phyloP scores from a whole-genome alignment of 2,329 filamentous ascomycete genomes.

The Calycina herbarum region DNA sequence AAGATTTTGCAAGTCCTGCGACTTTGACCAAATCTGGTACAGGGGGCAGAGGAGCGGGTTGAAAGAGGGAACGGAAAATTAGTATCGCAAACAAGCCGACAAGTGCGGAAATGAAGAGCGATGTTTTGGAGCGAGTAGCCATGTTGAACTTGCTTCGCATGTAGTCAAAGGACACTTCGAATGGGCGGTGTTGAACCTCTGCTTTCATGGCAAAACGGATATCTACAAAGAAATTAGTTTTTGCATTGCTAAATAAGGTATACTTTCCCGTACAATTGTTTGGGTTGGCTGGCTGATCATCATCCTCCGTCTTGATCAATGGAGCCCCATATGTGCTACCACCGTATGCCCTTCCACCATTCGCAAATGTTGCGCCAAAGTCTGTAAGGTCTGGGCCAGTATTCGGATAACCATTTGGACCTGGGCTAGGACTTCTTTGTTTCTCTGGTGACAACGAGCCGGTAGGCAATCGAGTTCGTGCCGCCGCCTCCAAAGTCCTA shows the following conservation, averaged over 20 bases:
- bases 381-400: slow-evolving; percentile 37
- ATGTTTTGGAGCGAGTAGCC: slow-evolving; percentile 69
- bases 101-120: slow-evolving; percentile 61
- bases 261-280: slow-evolving; percentile 51
- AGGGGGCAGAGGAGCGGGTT: slow-evolving; percentile 64
- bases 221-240: slow-evolving; percentile 53
- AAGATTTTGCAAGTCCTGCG: slow-evolving; percentile 82
- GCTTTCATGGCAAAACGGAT: slow-evolving; percentile 85
- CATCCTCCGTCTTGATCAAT: slow-evolving; percentile 33
- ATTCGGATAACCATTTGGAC: slow-evolving; percentile 37
- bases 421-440: slow-evolving; percentile 55
- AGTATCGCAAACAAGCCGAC: slow-evolving; percentile 64
- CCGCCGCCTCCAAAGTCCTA: slow-evolving; percentile 34
- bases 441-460: slow-evolving; percentile 57
- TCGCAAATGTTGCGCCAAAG: background rate
- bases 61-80: slow-evolving; percentile 64
- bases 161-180: slow-evolving; percentile 70
- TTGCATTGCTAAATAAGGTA: slow-evolving; percentile 12
- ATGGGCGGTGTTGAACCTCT: slow-evolving; percentile 84
- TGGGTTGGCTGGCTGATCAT: slow-evolving; percentile 33
- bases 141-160: slow-evolving; percentile 59
- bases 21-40: slow-evolving; percentile 89
- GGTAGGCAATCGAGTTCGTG: slow-evolving; percentile 44
- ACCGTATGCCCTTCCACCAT: background rate
- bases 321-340: slow-evolving; percentile 36